phyloP scores from a whole-genome alignment of 331 rosid species.

The Quercus phellos region DNA sequence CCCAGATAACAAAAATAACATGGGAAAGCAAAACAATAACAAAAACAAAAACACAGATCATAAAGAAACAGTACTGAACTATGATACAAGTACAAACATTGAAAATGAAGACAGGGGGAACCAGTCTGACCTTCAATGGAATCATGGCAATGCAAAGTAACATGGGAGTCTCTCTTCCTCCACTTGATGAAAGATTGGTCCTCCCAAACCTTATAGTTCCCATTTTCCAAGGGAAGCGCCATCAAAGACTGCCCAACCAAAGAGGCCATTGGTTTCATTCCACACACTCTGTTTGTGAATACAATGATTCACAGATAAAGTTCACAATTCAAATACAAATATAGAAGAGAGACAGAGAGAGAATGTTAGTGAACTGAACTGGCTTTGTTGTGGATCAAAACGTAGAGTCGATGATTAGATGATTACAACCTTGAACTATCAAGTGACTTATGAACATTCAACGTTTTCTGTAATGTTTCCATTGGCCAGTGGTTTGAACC shows the following conservation, averaged over 20 bases:
- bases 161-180: conserved; percentile 85
- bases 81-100: not conserved
- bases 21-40: not conserved
- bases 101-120: not conserved
- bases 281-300: not conserved
- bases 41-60: not conserved
- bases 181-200: conserved; percentile 87
- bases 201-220: conserved; percentile 67
- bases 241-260: conserved; percentile 43
- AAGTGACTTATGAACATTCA: not conserved
- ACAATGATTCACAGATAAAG: not conserved
- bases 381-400: not conserved
- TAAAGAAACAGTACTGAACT: not conserved
- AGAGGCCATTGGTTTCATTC: conserved; percentile 29
- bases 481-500: too few species aligned
- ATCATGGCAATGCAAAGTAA: conserved; percentile 77
- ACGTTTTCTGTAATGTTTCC: too few species aligned
- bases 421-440: not conserved
- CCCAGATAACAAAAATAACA: not conserved
- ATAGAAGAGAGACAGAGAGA: not conserved
- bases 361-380: not conserved
- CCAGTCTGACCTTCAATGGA: conserved; percentile 65
- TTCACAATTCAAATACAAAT: not conserved
- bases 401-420: not conserved
- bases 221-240: conserved; percentile 38